phyloP scores from a whole-genome alignment of 805 yeast genomes.

The Kluyveromyces lactis region DNA sequence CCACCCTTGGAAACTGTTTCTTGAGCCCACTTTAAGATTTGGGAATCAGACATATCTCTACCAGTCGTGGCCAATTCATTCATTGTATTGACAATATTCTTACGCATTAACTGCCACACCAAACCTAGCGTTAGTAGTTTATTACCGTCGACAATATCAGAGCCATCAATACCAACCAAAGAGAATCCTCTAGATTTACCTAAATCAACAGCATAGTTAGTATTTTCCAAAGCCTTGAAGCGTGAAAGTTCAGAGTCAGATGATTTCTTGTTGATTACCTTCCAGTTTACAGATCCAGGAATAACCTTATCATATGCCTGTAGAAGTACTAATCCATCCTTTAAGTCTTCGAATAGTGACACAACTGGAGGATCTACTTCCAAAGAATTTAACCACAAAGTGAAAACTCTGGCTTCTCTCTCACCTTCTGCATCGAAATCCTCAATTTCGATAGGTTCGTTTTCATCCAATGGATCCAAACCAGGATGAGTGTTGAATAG shows the following conservation, averaged over 20 bases:
- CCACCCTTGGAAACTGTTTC: conserved; percentile 81
- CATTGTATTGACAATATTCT: conserved; percentile 83
- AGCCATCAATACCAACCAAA: conserved; percentile 95
- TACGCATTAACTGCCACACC: conserved; percentile 98
- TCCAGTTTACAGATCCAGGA: conserved; percentile 81
- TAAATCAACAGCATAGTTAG: conserved; percentile 95
- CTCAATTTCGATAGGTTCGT: conserved; percentile 87
- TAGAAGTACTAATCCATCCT: conserved; percentile 80
- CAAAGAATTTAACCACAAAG: conserved; percentile 92
- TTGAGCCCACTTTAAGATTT: conserved; percentile 92
- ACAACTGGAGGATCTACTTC: conserved; percentile 95
- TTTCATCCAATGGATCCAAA: conserved; percentile 87
- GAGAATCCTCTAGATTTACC: conserved; percentile 92
- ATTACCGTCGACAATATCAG: conserved; percentile 92
- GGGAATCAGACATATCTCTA: conserved; percentile 69
- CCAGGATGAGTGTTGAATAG: conserved; percentile 96
- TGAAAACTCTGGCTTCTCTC: conserved; percentile 97
- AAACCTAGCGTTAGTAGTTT: conserved; percentile 82
- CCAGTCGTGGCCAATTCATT: conserved; percentile 64
- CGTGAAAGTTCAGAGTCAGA: conserved; percentile 60
- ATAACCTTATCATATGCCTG: conserved; percentile 94
- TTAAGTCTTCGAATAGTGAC: conserved; percentile 84
- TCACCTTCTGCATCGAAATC: conserved; percentile 99
- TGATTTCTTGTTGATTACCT: conserved; percentile 81
- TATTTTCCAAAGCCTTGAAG: conserved; percentile 92